Base-by-base conservation (phyloP, 176 grass and related monocot genomes). In the Pontederia crassipes region DNA sequence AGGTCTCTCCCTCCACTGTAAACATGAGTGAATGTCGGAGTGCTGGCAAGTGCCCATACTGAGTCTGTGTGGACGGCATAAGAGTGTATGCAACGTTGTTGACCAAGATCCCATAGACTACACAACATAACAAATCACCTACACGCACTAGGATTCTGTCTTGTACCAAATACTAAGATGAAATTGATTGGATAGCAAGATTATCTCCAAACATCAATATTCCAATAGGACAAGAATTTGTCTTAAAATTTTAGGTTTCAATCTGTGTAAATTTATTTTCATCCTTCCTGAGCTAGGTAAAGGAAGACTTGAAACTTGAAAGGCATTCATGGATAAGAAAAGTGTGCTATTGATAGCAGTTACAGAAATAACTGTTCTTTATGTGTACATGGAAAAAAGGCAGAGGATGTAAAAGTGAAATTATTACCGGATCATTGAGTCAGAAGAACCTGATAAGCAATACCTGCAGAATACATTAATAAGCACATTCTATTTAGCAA, bases 1-100 rank as follows among this genome's bases (percentile, higher is more conserved):
- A 84, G 87, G 64, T 98, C 93, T 74, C 87, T 98, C 55, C 93
- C 93, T 62, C 93, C 87, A 78, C 93, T 98, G 80, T 98, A 98
- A 75, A 92, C 93, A 92, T 98, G 87, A 68, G 67, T 70, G 57
- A 92, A 92, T 15, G 87, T 81, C 76, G 87, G 79, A 68, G 79
- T 85, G 32, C 74, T 80, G 69, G 87, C 87, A 71, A 98, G 93
- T 1, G 87, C 87, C 93, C 87, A 98, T 57, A 98, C 87, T 3
- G 93, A 98, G 75, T 98, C 84, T 46, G 87, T 98, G 76, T 98
- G 87, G 63, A 98, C 87, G 62, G 84, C 93, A 78, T 98, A 98
- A 76, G 87, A 98, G 78, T 98, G 93, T 58, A 98, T 72, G 77
- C 93, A 98, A 4, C 87, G 85, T 50, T 98, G 93, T 55, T 98